Conservation (phyloP, 2,329 filamentous ascomycete species). For the Cladosporium phlei region DNA sequence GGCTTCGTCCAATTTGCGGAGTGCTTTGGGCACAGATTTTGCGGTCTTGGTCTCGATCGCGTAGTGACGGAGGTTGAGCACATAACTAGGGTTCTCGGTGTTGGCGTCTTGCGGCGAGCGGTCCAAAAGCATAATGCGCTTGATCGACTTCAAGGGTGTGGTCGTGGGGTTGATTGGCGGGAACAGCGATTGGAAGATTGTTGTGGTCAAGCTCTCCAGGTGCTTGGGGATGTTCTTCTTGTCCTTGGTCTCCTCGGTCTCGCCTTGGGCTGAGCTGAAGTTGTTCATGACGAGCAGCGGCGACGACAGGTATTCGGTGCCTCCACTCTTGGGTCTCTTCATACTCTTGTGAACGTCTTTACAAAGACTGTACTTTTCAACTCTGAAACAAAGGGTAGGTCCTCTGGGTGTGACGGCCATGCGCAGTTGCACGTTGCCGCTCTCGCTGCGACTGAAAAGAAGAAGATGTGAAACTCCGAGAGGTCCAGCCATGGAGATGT, state of each 20-base stretch:
- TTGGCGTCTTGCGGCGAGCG: slow-evolving; percentile 43
- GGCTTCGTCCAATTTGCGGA: slow-evolving; percentile 78
- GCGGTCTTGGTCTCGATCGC: slow-evolving; percentile 87
- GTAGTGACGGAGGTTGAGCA: slow-evolving; percentile 86
- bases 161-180: slow-evolving; percentile 90
- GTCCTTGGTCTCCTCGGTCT: slow-evolving; percentile 39
- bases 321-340: slow-evolving; percentile 74
- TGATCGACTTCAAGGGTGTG: slow-evolving; percentile 87
- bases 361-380: slow-evolving; percentile 89
- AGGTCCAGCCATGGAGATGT: slow-evolving; percentile 90
- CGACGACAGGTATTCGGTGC: slow-evolving; percentile 70
- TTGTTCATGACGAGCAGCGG: slow-evolving; percentile 99
- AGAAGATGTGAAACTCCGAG: slow-evolving; percentile 89
- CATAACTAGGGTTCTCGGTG: slow-evolving; percentile 48
- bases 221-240: slow-evolving; percentile 73
- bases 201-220: slow-evolving; percentile 86
- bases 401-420: slow-evolving; percentile 83
- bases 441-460: slow-evolving; percentile 83
- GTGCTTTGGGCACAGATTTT: slow-evolving; percentile 70
- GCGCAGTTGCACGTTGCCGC: slow-evolving; percentile 87
- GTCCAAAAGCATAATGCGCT: slow-evolving; percentile 83
- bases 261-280: slow-evolving; percentile 58
- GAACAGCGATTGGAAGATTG: slow-evolving; percentile 93
- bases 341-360: slow-evolving; percentile 84
- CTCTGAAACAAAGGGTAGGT: slow-evolving; percentile 87